phyloP scores from a whole-genome alignment of 1,284 basidiomycete species.

The Papiliotrema laurentii region DNA sequence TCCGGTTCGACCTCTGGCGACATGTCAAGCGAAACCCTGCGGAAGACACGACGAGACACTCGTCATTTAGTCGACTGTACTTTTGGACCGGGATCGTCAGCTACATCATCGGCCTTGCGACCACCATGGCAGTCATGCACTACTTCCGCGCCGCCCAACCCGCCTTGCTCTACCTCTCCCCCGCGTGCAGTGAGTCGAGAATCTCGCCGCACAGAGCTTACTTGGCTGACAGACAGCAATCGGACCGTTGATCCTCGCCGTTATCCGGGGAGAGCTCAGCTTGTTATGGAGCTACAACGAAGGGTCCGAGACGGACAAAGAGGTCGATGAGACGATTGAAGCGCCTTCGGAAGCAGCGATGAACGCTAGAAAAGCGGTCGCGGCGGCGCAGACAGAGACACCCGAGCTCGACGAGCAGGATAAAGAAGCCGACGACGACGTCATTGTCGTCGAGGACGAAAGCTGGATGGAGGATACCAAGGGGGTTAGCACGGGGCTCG shows the following conservation, averaged over 20 bases:
- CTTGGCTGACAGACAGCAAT: conserved; percentile 22
- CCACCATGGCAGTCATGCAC: conserved; percentile 88
- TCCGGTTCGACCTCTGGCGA: conserved; percentile 74
- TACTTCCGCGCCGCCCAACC: conserved; percentile 75
- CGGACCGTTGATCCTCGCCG: conserved; percentile 44
- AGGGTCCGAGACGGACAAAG: conserved; percentile 16
- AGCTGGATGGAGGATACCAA: conserved; percentile 40
- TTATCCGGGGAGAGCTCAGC: conserved; percentile 42
- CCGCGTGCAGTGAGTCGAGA: conserved; percentile 59
- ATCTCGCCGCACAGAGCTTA: neutral
- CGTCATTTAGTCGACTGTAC: conserved; percentile 65
- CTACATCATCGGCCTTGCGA: conserved; percentile 71
- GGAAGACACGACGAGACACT: conserved; percentile 23
- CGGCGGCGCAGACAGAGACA: conserved; percentile 14
- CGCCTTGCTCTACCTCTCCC: conserved; percentile 78
- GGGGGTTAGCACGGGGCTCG: conserved; percentile 16
- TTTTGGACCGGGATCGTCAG: conserved; percentile 67
- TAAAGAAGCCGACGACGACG: conserved; percentile 4
- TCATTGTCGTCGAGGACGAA: conserved; percentile 27
- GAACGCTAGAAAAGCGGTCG: neutral
- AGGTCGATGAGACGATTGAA: conserved; percentile 37
- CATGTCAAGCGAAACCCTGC: conserved; percentile 23
- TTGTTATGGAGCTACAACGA: conserved; percentile 39
- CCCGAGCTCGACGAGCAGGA: conserved; percentile 9
- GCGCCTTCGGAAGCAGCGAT: conserved; percentile 30